Evolutionary conservation across 225 moss, liverwort and hornwort species (phyloP), one percentile per base, ranked within the genome.

Genomic region (Marchantia paleacea): DNA sequence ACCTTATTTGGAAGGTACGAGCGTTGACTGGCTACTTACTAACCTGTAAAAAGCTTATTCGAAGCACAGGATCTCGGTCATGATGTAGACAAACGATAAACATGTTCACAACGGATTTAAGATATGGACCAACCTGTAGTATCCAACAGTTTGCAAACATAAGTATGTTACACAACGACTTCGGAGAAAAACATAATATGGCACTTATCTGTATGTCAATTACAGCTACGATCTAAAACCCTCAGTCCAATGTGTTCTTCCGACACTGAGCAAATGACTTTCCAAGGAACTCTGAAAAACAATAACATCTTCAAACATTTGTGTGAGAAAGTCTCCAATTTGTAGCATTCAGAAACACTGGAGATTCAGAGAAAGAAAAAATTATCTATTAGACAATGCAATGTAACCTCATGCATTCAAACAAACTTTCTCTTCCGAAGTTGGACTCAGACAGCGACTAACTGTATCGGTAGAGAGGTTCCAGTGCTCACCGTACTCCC

Each of bases 31-130:
- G 24, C 39, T 51, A 63, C 10, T 24, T 31, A 57, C 71, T 68
- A 64, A 94, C 96, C 85, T 96, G 90, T 66, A 96, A 86, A 31
- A 94, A 88, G 77, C 91, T 91, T 8, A 96, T 91, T 78, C 91
- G 94, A 82, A 96, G 91, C 69, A 88, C 88, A 71, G 94, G 94
- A 83, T 96, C 96, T 82, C 92, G 88, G 72, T 90, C 83, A 30
- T 66, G 82, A 76, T 92, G 89, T 66, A 96, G 81, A 80, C 92
- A 94, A n/a, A 75, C 78, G 26, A 48, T 75, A 76, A 92, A 92
- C 83, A 96, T 78, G 55, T 86, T 90, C 69, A 87, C 49, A 7
- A 96, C 80, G 53, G 79, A 78, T 78, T 85, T 28, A 72, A 96
- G 62, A 83, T 92, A 85, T 22, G 92, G 92, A 68, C 92, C 96